Base-by-base conservation (phyloP, 2,329 filamentous ascomycete genomes). In the Ramichloridium luteum region DNA sequence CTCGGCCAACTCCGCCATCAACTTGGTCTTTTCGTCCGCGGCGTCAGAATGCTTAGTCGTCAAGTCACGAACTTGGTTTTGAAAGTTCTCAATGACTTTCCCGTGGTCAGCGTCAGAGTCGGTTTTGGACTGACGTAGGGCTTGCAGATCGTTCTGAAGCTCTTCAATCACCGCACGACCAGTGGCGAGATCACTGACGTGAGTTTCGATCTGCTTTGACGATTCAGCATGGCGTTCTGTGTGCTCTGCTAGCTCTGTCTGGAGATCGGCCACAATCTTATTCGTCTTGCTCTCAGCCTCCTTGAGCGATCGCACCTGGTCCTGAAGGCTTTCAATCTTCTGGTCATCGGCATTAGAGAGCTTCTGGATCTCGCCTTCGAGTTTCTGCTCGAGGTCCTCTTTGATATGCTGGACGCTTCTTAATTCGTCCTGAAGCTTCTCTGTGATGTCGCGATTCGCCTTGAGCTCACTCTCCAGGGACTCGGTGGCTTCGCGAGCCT, bases 351-450 rank as follows among this genome's bases (percentile, higher is more conserved):
- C 18, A 13, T 27, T 25, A 11, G 32, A 23, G 17, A 38, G 17
- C 25, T 30, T 25, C 22, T 41, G 27, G 11, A 38, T 36, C 16
- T 38, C 38, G n/a, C 39, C 25, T 13, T 47, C 30, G n/a, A 43
- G 32, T 5, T 36, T 18, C 27, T 34, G 9, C n/a, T 32, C 25
- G 29, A 41, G 15, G 3, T 34, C 27, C 6, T 32, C 39, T 18
- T 31, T 28, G 27, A 38, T 31, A 25, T 35, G 17, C 33, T 35
- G 33, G 25, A 31, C 16, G 5, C 23, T 28, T 10, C 12, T 5
- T 6, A 17, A 20, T 6, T 31, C 29, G 4, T 34, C 14, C 6
- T 15, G 25, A 9, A 32, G 16, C 22, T 33, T 15, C 12, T 34
- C 16, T 6, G 31, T 18, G 13, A 32, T 27, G 13, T 35, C 31